Base-by-base conservation (phyloP, 2,329 filamentous ascomycete genomes). In the Gnomoniopsis sp. region DNA sequence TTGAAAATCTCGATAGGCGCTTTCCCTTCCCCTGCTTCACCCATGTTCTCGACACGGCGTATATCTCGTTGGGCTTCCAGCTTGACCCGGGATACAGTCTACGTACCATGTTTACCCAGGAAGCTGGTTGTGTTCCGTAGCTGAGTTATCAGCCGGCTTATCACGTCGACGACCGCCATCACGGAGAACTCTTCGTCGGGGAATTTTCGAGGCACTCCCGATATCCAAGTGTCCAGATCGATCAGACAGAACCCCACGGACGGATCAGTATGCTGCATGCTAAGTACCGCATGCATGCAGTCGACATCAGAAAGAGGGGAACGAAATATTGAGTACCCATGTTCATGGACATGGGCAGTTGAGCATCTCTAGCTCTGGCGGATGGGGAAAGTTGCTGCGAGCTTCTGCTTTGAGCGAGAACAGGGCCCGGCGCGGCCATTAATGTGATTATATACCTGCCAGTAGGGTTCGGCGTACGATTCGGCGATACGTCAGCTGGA, bases 381-480 rank as follows among this genome's bases (percentile, higher is more conserved):
- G 15, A n/a, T 19, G 43, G n/a, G 43, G 43, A 10, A 46, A 43
- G 21, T 6, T 49, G 17, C 33, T 58, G 36, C 33, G 33, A 58
- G 56, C 56, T 58, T 53, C 56, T 58, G 49, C 56, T 53, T 53
- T 53, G 34, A 53, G 56, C 44, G 38, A 43, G 44, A 49, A 30
- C 19, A 2, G 23, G 22, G 26, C 50, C 53, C 21, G 17, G n/a
- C 23, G 15, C 21, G 36, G 12, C 14, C 46, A 38, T 50, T 41
- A 33, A 33, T 38, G 36, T 12, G 21, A 36, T 38, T 49, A 21
- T 57, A 57, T 57, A 57, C 49, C 55, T 57, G 55, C 49, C 49
- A n/a, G 49, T 52, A 49, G 33, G 44, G 55, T 57, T 41, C 30
- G 52, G 55, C 49, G 49, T 57, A 57, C 49, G 55, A 36, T 48